phyloP scores from a whole-genome alignment of 139 green algal genomes.

The Spirogloea muscicola region DNA sequence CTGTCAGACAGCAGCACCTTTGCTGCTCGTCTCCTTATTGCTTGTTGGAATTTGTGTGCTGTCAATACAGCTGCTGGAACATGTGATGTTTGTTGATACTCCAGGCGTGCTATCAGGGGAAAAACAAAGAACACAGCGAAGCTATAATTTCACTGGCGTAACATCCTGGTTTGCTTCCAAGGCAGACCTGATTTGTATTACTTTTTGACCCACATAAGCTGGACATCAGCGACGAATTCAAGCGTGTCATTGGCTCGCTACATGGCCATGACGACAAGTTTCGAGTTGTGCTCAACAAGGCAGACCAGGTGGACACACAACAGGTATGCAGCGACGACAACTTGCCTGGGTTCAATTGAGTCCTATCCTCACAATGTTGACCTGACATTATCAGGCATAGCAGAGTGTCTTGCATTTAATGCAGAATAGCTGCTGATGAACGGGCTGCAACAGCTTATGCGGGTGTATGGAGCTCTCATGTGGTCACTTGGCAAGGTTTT shows the following conservation, averaged over 20 bases:
- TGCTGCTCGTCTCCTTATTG: background rate
- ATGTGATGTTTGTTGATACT: conserved; percentile 89
- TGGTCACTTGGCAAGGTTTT: conserved; percentile 95
- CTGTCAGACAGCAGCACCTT: background rate
- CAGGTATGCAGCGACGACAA: conserved; percentile 15
- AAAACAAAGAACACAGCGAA: conserved; percentile 91
- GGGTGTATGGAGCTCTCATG: conserved; percentile 99
- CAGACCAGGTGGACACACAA: conserved; percentile 66
- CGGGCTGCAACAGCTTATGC: conserved; percentile 82
- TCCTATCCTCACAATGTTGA: background rate
- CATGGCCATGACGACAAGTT: conserved; percentile 92
- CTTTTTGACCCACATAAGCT: conserved; percentile 98
- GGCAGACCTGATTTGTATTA: conserved; percentile 93
- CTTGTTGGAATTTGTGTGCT: too few relatives aligned
- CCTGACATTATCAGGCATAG: background rate
- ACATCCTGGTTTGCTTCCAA: conserved; percentile 77
- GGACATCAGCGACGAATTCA: conserved; percentile 95
- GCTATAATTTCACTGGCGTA: conserved; percentile 83
- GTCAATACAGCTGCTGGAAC: conserved; percentile 80
- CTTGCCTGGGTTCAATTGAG: background rate
- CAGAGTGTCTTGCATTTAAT: too few relatives aligned
- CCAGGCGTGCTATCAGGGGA: conserved; percentile 89
- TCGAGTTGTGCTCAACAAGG: conserved; percentile 93
- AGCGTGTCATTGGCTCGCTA: conserved; percentile 61
- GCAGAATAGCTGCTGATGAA: background rate